Evolutionary conservation across 1,139 yeast species (phyloP).

Genomic region (Taiozyma sp.): DNA sequence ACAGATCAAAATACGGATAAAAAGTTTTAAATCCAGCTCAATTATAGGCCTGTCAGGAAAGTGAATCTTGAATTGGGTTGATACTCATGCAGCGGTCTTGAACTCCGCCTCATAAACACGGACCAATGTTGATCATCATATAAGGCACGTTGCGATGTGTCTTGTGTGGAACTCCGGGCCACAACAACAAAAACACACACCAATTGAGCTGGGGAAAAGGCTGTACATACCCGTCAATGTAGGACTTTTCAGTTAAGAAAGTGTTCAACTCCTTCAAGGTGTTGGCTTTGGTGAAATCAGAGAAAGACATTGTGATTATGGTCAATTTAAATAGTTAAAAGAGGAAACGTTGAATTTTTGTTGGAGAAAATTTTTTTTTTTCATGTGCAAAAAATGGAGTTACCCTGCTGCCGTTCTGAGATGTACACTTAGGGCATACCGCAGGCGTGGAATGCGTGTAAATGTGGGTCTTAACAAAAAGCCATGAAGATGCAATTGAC

Average conservation of each 20-base stretch:
- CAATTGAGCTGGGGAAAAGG: slow-evolving; percentile 2
- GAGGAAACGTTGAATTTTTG: neutral
- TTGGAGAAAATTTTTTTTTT: slow-evolving; percentile 1
- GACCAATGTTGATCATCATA: slow-evolving; percentile 84
- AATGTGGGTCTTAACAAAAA: neutral
- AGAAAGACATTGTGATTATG: slow-evolving; percentile 52
- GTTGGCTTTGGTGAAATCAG: slow-evolving; percentile 77
- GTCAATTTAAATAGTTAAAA: neutral
- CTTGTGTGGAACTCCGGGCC: neutral
- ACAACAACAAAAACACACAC: neutral
- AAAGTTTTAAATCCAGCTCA: neutral
- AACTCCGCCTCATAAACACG: slow-evolving; percentile 94
- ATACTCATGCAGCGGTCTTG: slow-evolving; percentile 94
- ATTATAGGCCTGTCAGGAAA: slow-evolving; percentile 26
- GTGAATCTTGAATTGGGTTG: slow-evolving; percentile 38
- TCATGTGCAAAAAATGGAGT: neutral
- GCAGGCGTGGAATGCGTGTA: neutral
- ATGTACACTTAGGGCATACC: slow-evolving; percentile 4
- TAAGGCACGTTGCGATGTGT: neutral
- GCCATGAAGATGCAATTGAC: neutral
- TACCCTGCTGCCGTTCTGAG: neutral
- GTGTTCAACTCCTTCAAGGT: slow-evolving; percentile 83
- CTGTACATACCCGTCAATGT: slow-evolving; percentile 83
- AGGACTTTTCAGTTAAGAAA: slow-evolving; percentile 87
- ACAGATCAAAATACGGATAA: neutral